Evolutionary conservation across 2,329 filamentous ascomycete species (phyloP).

Genomic region (Ascochyta lentis): DNA sequence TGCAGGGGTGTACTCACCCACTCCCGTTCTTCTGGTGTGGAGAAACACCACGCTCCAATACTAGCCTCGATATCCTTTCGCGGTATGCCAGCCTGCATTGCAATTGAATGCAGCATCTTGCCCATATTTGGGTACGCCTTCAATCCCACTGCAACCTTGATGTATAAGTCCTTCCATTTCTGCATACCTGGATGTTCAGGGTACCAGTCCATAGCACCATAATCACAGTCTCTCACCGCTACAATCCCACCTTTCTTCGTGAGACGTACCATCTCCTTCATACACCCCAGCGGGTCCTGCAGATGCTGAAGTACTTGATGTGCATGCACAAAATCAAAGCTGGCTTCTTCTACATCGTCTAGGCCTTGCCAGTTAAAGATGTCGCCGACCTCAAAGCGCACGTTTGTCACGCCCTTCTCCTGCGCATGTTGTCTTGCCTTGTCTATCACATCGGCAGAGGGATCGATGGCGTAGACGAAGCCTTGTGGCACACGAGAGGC

Average conservation of each 20-base stretch:
- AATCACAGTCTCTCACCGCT: conserved; percentile 51
- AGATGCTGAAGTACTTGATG: conserved; percentile 67
- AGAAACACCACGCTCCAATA: conserved; percentile 53
- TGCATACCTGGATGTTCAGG: conserved; percentile 46
- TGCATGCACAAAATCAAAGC: conserved; percentile 66
- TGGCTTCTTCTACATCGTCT: conserved; percentile 48
- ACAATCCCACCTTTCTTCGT: conserved; percentile 61
- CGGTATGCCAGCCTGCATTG: conserved; percentile 49
- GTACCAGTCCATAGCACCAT: conserved; percentile 48
- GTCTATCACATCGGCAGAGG: conserved; percentile 52
- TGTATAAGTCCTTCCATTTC: conserved; percentile 46
- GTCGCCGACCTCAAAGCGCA: conserved; percentile 51
- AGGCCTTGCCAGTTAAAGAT: conserved; percentile 52
- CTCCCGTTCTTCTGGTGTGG: conserved; percentile 45
- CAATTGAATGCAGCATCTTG: conserved; percentile 44
- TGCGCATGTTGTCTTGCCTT: conserved; percentile 49
- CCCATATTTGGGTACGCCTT: conserved; percentile 46
- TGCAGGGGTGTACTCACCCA: conserved; percentile 21
- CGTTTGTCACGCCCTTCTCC: conserved; percentile 47
- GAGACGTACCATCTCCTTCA: conserved; percentile 63
- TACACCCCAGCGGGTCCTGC: conserved; percentile 56
- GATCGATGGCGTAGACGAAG: conserved; percentile 55
- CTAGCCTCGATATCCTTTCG: conserved; percentile 49
- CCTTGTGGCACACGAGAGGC: conserved; percentile 53
- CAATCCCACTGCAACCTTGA: conserved; percentile 40